Evolutionary conservation across 495 filamentous ascomycete species (phyloP).

Genomic region (Xylaria nigripes): DNA sequence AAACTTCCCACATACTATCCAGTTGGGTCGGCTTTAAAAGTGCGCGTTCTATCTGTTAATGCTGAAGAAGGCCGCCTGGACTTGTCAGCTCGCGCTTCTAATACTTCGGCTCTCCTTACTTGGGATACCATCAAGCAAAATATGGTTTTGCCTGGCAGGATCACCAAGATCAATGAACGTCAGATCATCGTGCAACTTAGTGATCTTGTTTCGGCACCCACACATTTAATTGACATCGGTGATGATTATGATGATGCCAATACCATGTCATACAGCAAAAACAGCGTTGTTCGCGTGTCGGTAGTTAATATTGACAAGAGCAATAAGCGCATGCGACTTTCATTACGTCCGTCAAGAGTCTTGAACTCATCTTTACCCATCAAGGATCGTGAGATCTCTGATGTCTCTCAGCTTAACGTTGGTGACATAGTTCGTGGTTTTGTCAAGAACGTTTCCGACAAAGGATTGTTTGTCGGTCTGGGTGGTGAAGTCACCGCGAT

Average conservation of each 20-base stretch:
- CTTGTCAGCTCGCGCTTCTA: constrained; percentile 60
- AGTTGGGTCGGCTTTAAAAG: constrained; percentile 73
- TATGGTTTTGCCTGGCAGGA: constrained; percentile 70
- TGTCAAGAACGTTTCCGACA: constrained; percentile 76
- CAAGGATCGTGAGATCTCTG: constrained; percentile 69
- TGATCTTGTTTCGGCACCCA: constrained; percentile 60
- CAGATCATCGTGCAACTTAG: constrained; percentile 79
- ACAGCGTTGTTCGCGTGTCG: constrained; percentile 78
- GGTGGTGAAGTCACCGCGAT: constrained; percentile 73
- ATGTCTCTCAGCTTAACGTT: constrained; percentile 57
- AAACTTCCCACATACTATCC: constrained; percentile 80
- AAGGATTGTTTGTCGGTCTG: constrained; percentile 74
- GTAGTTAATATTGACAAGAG: constrained; percentile 68
- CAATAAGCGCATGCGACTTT: constrained; percentile 77
- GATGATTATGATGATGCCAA: constrained; percentile 78
- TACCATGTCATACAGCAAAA: constrained; percentile 54
- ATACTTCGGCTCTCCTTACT: constrained; percentile 46
- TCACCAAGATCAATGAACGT: constrained; percentile 79
- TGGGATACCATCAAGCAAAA: constrained; percentile 62
- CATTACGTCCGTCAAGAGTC: constrained; percentile 76
- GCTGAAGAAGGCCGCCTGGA: constrained; percentile 66
- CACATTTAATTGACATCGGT: constrained; percentile 67
- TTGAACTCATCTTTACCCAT: constrained; percentile 78
- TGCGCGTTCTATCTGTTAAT: constrained; percentile 69
- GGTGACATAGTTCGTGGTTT: constrained; percentile 84